Conservation (phyloP, 1,284 basidiomycete genomes). For the Baeospora myosura region DNA sequence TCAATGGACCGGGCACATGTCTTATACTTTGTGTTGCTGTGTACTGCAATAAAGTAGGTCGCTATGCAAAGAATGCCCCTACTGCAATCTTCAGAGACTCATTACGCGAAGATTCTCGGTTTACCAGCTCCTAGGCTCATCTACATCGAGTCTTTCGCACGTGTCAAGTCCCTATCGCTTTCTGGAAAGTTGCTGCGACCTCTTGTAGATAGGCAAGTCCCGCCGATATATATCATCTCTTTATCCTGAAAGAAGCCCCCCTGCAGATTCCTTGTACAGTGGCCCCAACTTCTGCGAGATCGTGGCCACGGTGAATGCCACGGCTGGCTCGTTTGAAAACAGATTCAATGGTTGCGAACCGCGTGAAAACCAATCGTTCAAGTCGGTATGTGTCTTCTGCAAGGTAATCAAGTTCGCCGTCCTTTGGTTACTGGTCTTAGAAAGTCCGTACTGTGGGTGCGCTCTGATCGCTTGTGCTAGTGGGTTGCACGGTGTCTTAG, state of each 20-base stretch:
- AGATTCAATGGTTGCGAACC: no score
- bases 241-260: neutral
- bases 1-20: slow-evolving; percentile 96
- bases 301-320: slow-evolving; percentile 39
- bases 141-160: slow-evolving; percentile 93
- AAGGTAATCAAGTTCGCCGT: no score
- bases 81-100: slow-evolving; percentile 8
- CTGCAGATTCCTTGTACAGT: slow-evolving; percentile 78
- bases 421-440: no score
- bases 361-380: no score
- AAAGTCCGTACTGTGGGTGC: no score
- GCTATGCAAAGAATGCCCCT: slow-evolving; percentile 5
- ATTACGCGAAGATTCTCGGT: slow-evolving; percentile 58
- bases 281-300: slow-evolving; percentile 54
- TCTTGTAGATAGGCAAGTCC: slow-evolving; percentile 72
- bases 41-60: slow-evolving; percentile 70
- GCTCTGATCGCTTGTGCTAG: no score
- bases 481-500: no score
- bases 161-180: slow-evolving; percentile 77
- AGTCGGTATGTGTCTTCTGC: no score
- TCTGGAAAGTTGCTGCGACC: slow-evolving; percentile 78
- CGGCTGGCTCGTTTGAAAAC: slow-evolving; percentile 68
- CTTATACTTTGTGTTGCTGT: slow-evolving; percentile 72
- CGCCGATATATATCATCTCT: neutral
- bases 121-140: slow-evolving; percentile 69